A percentile compares a stretch with the other conserved stretches of the same genome.
These are phyloP conservation scores for Cadophora sp. DNA, from an alignment of 2,329 filamentous ascomycete species.

Conservation along the genomic window DNA sequence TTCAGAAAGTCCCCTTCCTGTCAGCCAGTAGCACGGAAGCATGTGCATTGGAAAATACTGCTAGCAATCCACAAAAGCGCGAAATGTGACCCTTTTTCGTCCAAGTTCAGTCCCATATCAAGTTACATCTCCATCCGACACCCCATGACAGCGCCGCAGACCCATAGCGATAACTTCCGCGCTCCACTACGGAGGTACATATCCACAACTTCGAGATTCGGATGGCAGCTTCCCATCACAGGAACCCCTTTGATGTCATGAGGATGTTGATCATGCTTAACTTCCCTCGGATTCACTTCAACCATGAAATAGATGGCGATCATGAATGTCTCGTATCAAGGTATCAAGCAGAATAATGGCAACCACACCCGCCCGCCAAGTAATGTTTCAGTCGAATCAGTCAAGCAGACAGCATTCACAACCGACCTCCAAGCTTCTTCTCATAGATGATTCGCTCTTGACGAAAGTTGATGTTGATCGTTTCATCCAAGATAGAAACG, in stretches of 20 bases:
- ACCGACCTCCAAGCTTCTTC: slow-evolving; percentile 21
- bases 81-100: background rate
- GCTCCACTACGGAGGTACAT: background rate
- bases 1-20: background rate
- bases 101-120: background rate
- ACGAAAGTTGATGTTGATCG: slow-evolving; percentile 29
- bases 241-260: slow-evolving; percentile 10
- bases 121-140: slow-evolving; percentile 10
- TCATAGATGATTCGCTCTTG: slow-evolving; percentile 30
- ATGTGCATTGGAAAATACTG: background rate
- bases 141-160: background rate
- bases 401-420: background rate
- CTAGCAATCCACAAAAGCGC: too few relatives aligned
- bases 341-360: background rate
- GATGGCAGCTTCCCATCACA: background rate
- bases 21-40: background rate
- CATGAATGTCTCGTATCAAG: background rate
- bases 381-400: background rate
- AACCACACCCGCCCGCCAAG: background rate
- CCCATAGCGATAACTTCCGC: background rate
- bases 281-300: background rate
- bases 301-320: background rate
- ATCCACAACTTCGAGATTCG: slow-evolving; percentile 1
- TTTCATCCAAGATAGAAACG: slow-evolving; percentile 26
- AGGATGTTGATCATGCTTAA: background rate